Conservation (phyloP, 2,329 filamentous ascomycete genomes). For the Ilyonectria sp. region DNA sequence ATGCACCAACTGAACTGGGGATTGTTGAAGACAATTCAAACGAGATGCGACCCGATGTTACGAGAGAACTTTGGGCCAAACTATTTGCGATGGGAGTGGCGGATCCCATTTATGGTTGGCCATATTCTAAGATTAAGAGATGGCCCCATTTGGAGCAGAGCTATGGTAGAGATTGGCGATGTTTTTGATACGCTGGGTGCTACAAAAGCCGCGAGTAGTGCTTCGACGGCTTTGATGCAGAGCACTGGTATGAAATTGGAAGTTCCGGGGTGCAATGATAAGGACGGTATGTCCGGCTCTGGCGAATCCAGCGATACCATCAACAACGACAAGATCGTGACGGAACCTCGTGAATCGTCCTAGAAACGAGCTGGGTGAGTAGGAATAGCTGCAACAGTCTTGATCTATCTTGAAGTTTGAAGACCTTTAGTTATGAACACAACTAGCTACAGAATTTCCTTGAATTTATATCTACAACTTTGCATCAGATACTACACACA, state of each 20-base stretch:
- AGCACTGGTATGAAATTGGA: not conserved
- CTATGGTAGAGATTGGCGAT: not conserved
- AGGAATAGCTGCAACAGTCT: too few relatives aligned
- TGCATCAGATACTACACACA: too few relatives aligned
- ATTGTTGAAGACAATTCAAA: not conserved
- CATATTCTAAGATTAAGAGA: not conserved
- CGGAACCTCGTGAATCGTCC: too few relatives aligned
- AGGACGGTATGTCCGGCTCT: not conserved
- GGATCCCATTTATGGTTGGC: constrained; percentile 1
- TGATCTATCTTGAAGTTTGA: too few relatives aligned
- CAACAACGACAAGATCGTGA: too few relatives aligned
- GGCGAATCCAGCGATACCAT: not conserved
- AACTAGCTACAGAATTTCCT: too few relatives aligned
- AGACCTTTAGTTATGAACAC: too few relatives aligned
- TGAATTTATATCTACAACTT: too few relatives aligned
- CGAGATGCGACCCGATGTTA: not conserved
- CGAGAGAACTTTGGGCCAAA: not conserved
- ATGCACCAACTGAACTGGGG: constrained; percentile 7
- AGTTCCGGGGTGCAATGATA: not conserved
- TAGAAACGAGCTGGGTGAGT: too few relatives aligned
- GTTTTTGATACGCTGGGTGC: not conserved
- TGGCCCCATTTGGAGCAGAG: not conserved
- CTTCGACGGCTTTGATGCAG: not conserved
- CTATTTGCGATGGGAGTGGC: not conserved
- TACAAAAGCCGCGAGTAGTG: not conserved